Base-by-base conservation (phyloP, 768 basidiomycete species). In the Tephrocybe rancida region DNA sequence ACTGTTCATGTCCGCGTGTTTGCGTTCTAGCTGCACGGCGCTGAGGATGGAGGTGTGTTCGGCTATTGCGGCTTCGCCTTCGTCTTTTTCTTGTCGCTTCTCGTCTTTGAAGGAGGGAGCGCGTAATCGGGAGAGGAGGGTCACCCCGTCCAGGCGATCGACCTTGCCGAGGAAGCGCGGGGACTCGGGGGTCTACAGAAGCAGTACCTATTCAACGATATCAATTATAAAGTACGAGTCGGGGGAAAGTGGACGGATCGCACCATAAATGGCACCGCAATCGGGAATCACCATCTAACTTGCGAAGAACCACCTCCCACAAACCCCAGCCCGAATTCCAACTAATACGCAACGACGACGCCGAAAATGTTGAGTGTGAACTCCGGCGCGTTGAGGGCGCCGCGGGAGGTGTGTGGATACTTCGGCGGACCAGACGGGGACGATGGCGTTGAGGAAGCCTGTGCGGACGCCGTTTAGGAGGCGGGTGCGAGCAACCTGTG, bases 261-360 rank as follows among this genome's bases (percentile, higher is more conserved):
- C 29, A 70, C 73, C 68, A 77, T 71, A 62, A 77, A 76, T 54
- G 77, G 76, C 61, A 78, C 75, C 1, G 74, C 76, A 19, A 78
- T 73, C 10, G 75, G 74, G 63, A 78, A 74, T 58, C 75, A 55
- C 68, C 68, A 67, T n/a, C 67, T 44, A 21, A 70, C 60, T 50
- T 76, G 72, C 13, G 72, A 70, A 10, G 62, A 65, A 37, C 76
- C 75, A 54, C 76, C 73, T 8, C 72, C 76, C 21, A 78, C 61
- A 55, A 75, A 78, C 8, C 73, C 72, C 4, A 78, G 70, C 2
- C 71, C 75, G 58, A 78, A 78, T 52, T 77, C 73, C 7, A 78
- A 64, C 74, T 74, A 78, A 50, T 78, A 78, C 6, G 75, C 75
- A 27, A 76, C 71, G 21, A 75, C 74, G 26, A 77, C 73, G 24